Conservation (phyloP, 106 monocot genomes). For the Allium fistulosum region DNA sequence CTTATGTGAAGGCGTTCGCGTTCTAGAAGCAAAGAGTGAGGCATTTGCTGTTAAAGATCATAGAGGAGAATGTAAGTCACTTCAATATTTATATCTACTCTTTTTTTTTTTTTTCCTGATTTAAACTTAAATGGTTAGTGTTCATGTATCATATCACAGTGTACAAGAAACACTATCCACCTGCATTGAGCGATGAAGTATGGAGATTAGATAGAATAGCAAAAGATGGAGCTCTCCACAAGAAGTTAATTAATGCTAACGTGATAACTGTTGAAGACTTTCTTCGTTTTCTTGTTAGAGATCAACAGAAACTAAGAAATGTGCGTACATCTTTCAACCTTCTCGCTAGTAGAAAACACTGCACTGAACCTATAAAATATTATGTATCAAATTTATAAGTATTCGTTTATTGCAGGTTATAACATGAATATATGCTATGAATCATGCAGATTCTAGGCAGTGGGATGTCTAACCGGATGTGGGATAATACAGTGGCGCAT, state of each 20-base stretch:
- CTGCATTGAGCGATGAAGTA: constrained; percentile 25
- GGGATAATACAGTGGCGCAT: constrained; percentile 25
- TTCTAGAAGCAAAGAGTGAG: constrained; percentile 30
- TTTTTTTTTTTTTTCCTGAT: not conserved
- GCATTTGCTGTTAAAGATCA: constrained; percentile 40
- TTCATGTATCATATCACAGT: constrained; percentile 3
- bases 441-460: constrained; percentile 19
- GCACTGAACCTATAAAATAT: too few relatives aligned
- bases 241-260: constrained; percentile 5
- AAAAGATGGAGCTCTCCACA: constrained; percentile 28
- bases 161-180: constrained; percentile 42
- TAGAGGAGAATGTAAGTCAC: constrained; percentile 27
- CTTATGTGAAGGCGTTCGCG: constrained; percentile 12
- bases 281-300: constrained; percentile 20
- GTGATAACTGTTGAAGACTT: constrained; percentile 22
- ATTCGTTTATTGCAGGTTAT: not conserved
- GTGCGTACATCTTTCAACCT: constrained; percentile 6
- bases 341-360: not conserved
- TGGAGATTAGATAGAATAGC: constrained; percentile 28
- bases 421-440: not conserved
- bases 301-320: constrained; percentile 16
- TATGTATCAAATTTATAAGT: not conserved
- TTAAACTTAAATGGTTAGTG: not conserved
- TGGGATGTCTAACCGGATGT: constrained; percentile 23
- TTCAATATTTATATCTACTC: too few relatives aligned